These are phyloP conservation scores for Verbascum thapsus DNA, from an alignment of 257 asterid species.

Conservation along the genomic window DNA sequence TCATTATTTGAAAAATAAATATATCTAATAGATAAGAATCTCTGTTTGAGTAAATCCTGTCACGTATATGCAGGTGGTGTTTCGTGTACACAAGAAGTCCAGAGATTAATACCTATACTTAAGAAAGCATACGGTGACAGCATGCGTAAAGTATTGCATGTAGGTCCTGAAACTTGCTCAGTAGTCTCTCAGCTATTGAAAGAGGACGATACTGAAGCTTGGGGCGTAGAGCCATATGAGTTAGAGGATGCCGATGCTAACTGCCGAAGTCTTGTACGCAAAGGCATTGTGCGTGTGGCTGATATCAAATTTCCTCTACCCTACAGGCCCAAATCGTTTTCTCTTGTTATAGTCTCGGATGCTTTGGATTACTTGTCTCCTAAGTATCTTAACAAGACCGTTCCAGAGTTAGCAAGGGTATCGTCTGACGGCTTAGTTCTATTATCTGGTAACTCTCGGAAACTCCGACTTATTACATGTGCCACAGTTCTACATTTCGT, in stretches of 20 bases:
- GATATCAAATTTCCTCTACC: conserved; percentile 90
- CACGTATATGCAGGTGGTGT: conserved; percentile 53
- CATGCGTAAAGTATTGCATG: conserved; percentile 76
- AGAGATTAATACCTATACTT: conserved; percentile 55
- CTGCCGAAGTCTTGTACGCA: conserved; percentile 68
- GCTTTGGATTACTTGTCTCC: conserved; percentile 85
- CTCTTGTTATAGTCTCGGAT: conserved; percentile 88
- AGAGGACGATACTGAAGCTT: conserved; percentile 81
- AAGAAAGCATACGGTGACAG: conserved; percentile 74
- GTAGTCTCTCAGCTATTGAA: conserved; percentile 66
- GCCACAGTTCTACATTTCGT: not conserved
- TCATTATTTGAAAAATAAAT: conserved; percentile 3
- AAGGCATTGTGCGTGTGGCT: conserved; percentile 73
- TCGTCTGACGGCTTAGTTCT: conserved; percentile 79
- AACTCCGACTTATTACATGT: conserved; percentile 12
- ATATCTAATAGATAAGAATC: conserved; percentile 12
- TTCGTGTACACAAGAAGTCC: conserved; percentile 66
- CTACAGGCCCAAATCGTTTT: conserved; percentile 73
- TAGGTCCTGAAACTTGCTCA: conserved; percentile 85
- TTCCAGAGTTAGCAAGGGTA: conserved; percentile 84
- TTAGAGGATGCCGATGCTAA: conserved; percentile 63
- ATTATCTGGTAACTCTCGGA: conserved; percentile 58
- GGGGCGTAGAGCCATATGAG: conserved; percentile 94
- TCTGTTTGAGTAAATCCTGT: conserved; percentile 1
- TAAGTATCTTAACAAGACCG: conserved; percentile 80